Conservation (phyloP, 345 rosid genomes). For the Acer saccharum region DNA sequence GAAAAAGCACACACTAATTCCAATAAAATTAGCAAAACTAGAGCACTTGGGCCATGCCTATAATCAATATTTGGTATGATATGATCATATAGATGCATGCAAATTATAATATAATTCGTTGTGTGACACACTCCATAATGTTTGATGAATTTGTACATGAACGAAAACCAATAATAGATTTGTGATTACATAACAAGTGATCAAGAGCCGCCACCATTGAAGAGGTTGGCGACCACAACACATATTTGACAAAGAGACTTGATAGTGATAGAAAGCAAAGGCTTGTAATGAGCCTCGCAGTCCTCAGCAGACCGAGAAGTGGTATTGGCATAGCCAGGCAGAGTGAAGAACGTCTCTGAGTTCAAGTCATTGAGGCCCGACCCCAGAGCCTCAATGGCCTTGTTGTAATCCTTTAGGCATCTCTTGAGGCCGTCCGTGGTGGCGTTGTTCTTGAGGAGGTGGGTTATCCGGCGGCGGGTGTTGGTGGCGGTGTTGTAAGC, state of each 20-base stretch:
- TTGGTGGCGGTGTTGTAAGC: conserved; percentile 21
- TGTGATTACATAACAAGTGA: no score
- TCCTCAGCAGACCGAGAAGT: background rate
- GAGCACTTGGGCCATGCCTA: no score
- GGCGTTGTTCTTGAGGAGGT: conserved; percentile 12
- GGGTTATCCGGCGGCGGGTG: conserved; percentile 4
- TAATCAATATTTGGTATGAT: no score
- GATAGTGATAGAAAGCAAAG: background rate
- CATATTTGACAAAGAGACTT: conserved; percentile 21
- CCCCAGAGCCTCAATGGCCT: background rate
- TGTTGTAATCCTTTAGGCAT: conserved; percentile 21
- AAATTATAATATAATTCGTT: no score
- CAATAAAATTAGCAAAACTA: no score
- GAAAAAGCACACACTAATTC: no score
- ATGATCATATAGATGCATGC: no score
- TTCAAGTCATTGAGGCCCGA: conserved; percentile 24
- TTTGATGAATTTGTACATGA: no score
- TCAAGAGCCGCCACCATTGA: no score
- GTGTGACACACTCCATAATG: no score
- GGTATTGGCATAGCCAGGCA: conserved; percentile 13
- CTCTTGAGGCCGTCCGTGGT: conserved; percentile 7
- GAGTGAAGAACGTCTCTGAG: conserved; percentile 14
- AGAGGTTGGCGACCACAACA: conserved; percentile 4
- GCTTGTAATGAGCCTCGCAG: conserved; percentile 18
- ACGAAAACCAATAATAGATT: no score